Conservation (phyloP, 208 protist genomes). For the Crithidia fasciculata region DNA sequence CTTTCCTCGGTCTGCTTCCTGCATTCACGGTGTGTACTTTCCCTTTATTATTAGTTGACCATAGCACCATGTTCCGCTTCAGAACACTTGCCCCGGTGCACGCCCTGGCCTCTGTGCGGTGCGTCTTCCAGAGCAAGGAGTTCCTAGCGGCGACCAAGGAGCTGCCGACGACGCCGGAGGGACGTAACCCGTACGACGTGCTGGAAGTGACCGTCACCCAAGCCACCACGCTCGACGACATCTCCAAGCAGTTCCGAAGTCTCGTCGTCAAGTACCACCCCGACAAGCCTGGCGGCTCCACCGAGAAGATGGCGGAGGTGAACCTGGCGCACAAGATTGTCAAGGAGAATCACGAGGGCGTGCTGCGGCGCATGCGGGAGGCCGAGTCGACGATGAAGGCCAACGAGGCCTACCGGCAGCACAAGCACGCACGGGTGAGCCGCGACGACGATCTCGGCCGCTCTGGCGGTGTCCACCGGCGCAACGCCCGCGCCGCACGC, state of each 20-base stretch:
- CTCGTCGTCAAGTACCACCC: slow-evolving; percentile 90
- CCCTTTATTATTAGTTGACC: slow-evolving; percentile 19
- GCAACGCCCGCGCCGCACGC: slow-evolving; percentile 52
- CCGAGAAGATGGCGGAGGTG: slow-evolving; percentile 90
- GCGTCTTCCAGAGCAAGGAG: slow-evolving; percentile 83
- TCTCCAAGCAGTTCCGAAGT: slow-evolving; percentile 87
- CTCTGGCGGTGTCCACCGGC: slow-evolving; percentile 75
- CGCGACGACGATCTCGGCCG: slow-evolving; percentile 83
- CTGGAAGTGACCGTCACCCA: slow-evolving; percentile 82
- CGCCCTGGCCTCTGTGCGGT: slow-evolving; percentile 30
- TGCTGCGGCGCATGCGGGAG: slow-evolving; percentile 72
- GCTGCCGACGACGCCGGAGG: slow-evolving; percentile 81
- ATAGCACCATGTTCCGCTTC: slow-evolving; percentile 37
- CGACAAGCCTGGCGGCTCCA: slow-evolving; percentile 87
- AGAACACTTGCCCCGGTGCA: slow-evolving; percentile 15
- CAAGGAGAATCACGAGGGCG: slow-evolving; percentile 80
- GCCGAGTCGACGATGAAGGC: slow-evolving; percentile 62
- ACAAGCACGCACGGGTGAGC: slow-evolving; percentile 61
- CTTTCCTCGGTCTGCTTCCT: too few relatives aligned
- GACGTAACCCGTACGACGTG: slow-evolving; percentile 91
- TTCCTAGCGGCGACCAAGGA: slow-evolving; percentile 77
- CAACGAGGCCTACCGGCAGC: slow-evolving; percentile 63
- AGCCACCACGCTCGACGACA: slow-evolving; percentile 75
- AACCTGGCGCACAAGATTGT: slow-evolving; percentile 91
- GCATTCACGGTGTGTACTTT: neutral